These are phyloP conservation scores for Boletellus ananas DNA, from an alignment of 768 basidiomycete genomes.

Conservation along the genomic window DNA sequence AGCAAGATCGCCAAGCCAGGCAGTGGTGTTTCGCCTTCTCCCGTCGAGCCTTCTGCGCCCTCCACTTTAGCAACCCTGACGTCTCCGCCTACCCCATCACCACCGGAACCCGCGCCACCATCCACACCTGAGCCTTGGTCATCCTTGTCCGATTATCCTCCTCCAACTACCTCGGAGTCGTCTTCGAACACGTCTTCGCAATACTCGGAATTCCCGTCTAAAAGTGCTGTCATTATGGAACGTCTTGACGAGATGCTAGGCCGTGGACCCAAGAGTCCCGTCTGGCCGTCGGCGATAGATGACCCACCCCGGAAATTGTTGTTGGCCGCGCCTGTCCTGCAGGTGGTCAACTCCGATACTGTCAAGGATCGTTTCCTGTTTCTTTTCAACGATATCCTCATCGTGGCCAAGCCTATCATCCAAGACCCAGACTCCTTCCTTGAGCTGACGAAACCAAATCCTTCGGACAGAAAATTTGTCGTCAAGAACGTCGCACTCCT, in stretches of 20 bases:
- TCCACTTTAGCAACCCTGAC: constrained; percentile 27
- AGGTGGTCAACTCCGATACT: constrained; percentile 90
- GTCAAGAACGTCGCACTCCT: constrained; percentile 89
- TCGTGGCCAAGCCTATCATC: constrained; percentile 87
- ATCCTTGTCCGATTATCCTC: constrained; percentile 67
- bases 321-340: constrained; percentile 81
- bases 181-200: constrained; percentile 73
- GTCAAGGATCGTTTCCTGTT: constrained; percentile 96
- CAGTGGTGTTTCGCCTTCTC: constrained; percentile 17
- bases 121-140: constrained; percentile 78
- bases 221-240: constrained; percentile 57
- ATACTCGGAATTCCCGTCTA: constrained; percentile 47
- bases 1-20: constrained; percentile 33
- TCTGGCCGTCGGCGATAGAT: constrained; percentile 67
- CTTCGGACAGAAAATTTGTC: constrained; percentile 70
- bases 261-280: constrained; percentile 53
- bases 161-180: constrained; percentile 67
- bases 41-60: constrained; percentile 16
- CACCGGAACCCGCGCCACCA: constrained; percentile 56
- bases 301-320: constrained; percentile 85
- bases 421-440: constrained; percentile 62
- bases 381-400: constrained; percentile 93
- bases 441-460: constrained; percentile 53
- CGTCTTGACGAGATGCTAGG: constrained; percentile 69
- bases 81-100: constrained; percentile 42